Base-by-base conservation (phyloP, 2,329 filamentous ascomycete species). In the Aulographum hederae region DNA sequence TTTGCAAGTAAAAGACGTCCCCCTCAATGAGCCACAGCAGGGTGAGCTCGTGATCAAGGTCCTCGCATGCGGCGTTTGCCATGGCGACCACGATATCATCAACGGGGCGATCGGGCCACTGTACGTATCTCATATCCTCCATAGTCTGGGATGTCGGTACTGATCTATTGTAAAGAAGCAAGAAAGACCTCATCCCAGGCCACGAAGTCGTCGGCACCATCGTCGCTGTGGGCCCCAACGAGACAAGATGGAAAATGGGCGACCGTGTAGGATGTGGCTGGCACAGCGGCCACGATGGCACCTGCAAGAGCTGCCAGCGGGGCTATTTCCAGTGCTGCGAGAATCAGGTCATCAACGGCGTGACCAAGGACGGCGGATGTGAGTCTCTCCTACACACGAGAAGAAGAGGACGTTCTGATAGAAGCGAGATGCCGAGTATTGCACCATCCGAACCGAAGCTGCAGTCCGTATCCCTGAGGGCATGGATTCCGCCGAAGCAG, bases 191-290 rank as follows among this genome's bases (percentile, higher is more conserved):
- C 4, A 53, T 72, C 2, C 71, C 74, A 0, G 78, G 78, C 16
- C 78, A 85, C 51, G 78, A 84, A 48, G 56, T 76, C 20, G 65
- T 84, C 33, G 77, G 78, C 8, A 66, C 69, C 10, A 58, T 84
- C 3, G 73, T 68, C 12, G 65, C 66, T 5, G 48, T 79, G 1
- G 69, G 71, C 4, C 54, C 63, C 0, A 54, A 49, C 2, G 72
- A 75, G 32, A 65, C 59, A 33, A 54, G 57, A 16, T 72, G 74
- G 57, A 59, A 66, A 34, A 54, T 67, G 1, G 76, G 76, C 6
- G 73, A 80, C 34, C 60, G 71, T 2, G 68, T 80, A 4, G 78
- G 78, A 6, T 71, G 66, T 0, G 51, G 64, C 1, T 81, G 75
- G 74, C 74, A 79, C 43, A 75, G 74, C 34, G 72, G 70, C 2